These are phyloP conservation scores for Xanthoconium stramineum DNA, from an alignment of 768 basidiomycete genomes.

Conservation along the genomic window DNA sequence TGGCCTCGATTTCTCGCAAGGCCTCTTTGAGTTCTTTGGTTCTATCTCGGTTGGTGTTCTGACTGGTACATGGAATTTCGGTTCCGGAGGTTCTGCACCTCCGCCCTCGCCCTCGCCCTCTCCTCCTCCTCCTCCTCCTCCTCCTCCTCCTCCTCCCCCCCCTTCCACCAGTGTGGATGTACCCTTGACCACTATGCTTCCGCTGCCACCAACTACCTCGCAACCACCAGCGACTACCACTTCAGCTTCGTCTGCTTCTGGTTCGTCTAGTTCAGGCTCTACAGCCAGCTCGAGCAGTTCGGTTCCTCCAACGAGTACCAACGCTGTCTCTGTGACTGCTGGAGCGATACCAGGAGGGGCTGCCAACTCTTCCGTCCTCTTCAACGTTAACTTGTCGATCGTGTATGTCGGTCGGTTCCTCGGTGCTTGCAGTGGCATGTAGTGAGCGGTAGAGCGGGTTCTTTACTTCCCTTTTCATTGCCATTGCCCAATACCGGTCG, in stretches of 20 bases:
- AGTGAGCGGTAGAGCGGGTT: conserved; percentile 8
- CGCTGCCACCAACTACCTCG: conserved; percentile 20
- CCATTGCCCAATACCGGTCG: neutral
- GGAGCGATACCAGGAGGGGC: conserved; percentile 6
- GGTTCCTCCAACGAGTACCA: conserved; percentile 19
- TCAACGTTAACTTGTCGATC: conserved; percentile 13
- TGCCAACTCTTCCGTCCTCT: conserved; percentile 10
- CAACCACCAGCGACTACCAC: conserved; percentile 27
- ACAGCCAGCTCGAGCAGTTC: conserved; percentile 13
- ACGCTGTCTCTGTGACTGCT: conserved; percentile 6
- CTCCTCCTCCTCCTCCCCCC: conserved; percentile 9
- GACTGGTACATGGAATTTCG: conserved; percentile 55
- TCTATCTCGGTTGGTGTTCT: conserved; percentile 49
- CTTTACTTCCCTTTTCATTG: conserved; percentile 4
- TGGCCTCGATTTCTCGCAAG: conserved; percentile 66
- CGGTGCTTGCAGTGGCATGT: conserved; percentile 3
- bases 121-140: neutral
- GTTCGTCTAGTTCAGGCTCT: conserved; percentile 12
- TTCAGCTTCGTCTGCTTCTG: conserved; percentile 7
- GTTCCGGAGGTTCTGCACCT: conserved; percentile 20
- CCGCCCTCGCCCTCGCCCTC: conserved; percentile 18
- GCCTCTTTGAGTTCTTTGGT: conserved; percentile 64
- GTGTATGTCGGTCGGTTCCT: conserved; percentile 22
- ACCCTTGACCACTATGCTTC: conserved; percentile 22
- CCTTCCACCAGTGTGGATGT: conserved; percentile 8